Evolutionary conservation across 139 green algal species (phyloP).

Genomic region (Chlamydomonas schloesseri): DNA sequence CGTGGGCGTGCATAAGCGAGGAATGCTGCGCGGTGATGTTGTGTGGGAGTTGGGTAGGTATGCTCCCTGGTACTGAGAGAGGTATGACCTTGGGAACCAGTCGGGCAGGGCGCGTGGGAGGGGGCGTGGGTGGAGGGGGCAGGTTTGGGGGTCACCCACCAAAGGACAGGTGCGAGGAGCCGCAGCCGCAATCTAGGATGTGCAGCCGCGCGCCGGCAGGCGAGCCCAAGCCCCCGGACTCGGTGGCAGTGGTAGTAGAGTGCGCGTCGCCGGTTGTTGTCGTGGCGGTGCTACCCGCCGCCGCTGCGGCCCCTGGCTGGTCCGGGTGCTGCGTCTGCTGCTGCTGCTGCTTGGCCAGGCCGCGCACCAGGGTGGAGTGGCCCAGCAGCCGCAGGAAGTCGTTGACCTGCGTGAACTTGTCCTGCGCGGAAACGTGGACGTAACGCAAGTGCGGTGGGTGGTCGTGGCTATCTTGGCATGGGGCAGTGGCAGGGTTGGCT

Average conservation of each 20-base stretch:
- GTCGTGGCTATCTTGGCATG: no score
- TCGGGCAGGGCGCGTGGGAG: no score
- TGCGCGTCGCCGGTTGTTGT: neutral
- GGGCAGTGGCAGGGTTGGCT: no score
- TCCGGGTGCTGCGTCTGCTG: conserved; percentile 16
- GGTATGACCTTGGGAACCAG: no score
- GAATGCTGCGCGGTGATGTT: no score
- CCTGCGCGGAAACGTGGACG: neutral
- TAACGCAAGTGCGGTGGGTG: neutral
- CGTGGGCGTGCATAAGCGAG: no score
- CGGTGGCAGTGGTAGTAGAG: no score
- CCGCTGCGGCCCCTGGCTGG: conserved; percentile 8
- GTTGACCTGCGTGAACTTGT: conserved; percentile 71
- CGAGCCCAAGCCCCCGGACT: neutral
- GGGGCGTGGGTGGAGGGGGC: neutral
- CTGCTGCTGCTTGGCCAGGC: conserved; percentile 9
- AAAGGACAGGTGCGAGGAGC: conserved; percentile 73
- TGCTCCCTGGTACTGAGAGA: no score
- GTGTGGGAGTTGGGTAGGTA: no score
- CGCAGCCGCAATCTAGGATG: conserved; percentile 75
- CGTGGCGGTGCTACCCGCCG: neutral
- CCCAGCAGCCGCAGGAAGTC: conserved; percentile 72
- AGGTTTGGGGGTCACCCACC: neutral
- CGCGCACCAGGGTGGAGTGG: conserved; percentile 50
- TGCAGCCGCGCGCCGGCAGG: conserved; percentile 18